Percentiles rank a stretch among this genome's conserved stretches.
These are phyloP conservation scores for Odonthalia washingtoniensis DNA, from an alignment of 31 red algal species.

Conservation along the genomic window DNA sequence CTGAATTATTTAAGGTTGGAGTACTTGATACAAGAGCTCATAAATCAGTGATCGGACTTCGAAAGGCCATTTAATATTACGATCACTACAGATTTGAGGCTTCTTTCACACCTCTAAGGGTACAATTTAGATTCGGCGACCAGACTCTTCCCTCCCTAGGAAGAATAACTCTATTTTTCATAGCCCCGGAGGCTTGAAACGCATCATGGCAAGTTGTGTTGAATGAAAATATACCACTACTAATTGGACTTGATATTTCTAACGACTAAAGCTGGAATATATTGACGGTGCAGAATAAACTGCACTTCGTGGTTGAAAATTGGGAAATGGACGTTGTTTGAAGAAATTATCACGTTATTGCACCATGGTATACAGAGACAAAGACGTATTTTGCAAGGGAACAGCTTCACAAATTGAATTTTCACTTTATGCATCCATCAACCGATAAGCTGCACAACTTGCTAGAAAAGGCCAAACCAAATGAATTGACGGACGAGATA, in stretches of 20 bases:
- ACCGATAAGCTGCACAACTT: not conserved
- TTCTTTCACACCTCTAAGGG: not conserved
- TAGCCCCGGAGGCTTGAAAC: not conserved
- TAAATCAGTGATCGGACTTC: not conserved
- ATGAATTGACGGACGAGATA: not conserved
- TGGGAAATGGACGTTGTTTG: not conserved
- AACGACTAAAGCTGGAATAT: not conserved
- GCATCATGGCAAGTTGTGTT: not conserved
- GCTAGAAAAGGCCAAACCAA: not conserved
- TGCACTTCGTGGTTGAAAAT: not conserved
- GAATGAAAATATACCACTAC: not conserved
- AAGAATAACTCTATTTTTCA: not conserved
- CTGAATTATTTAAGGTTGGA: not conserved
- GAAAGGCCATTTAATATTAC: constrained; percentile 10
- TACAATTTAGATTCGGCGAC: not conserved
- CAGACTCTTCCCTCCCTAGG: not conserved
- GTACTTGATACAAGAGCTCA: constrained; percentile 20
- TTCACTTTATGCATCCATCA: constrained; percentile 24
- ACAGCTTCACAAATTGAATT: not conserved
- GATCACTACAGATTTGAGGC: not conserved
- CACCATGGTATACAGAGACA: not conserved
- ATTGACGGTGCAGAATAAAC: constrained; percentile 5
- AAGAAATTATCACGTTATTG: not conserved
- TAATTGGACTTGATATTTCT: constrained; percentile 21
- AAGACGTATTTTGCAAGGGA: not conserved